Base-by-base conservation (phyloP, 2,329 filamentous ascomycete species). In the Diaporthe citrichinensis region DNA sequence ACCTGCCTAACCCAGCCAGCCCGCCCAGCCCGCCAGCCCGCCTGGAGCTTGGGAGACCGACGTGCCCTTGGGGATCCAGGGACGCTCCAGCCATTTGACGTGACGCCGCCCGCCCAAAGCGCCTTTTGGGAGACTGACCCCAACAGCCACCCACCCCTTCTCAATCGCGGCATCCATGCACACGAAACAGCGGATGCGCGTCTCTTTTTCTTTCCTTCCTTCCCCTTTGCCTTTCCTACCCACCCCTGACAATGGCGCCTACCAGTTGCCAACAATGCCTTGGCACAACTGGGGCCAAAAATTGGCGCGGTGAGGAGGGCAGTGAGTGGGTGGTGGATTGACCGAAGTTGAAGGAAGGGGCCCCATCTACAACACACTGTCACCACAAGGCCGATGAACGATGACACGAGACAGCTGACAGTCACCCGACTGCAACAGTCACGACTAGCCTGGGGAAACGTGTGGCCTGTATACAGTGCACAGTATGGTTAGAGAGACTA, bases 1-100 rank as follows among this genome's bases (percentile, higher is more conserved):
- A 53, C 65, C 65, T 68, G 65, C 65, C 65, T 68, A 53, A 53
- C 65, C 65, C 65, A 68, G 65, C 62, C 62, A 68, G 44, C 44
- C 62, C 20, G 61, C 46, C 62, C 62, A 68, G 62, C 46, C 62
- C 49, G 59, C 59, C 39, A 20, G 62, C 62, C 62, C 44, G 62
- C 36, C 46, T 68, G 65, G 65, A 68, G 65, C 65, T 68, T 65
- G 59, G 34, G 62, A 51, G 62, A 51, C 44, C 3, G 62, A 46
- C 20, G 31, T 49, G 61, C 44, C 41, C 59, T 68, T 68, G 62
- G 44, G 62, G 62, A 67, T 36, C 62, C 62, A 67, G 62, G 41
- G 44, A 49, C 62, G 44, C 44, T 67, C 51, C 36, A 51, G 28
- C 62, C 62, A 67, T 68, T 68, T 68, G 62, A 68, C 62, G 62